Base-by-base conservation (phyloP, 129 eudicot species). In the Silybum marianum region DNA sequence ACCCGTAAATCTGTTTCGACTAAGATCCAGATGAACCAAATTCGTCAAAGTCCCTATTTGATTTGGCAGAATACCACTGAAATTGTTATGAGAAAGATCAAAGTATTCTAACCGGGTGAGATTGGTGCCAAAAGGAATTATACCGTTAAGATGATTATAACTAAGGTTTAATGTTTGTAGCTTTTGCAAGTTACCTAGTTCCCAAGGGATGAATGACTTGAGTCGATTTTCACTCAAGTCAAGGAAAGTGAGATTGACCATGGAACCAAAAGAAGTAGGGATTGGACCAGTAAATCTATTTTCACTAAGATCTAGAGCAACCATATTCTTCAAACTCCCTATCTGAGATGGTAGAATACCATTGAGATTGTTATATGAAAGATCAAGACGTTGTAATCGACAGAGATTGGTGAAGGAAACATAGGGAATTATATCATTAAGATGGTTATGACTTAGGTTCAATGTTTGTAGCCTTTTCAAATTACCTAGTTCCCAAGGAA, bases 61-160 rank as follows among this genome's bases (percentile, higher is more conserved):
- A 78, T 24, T 10, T 73, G 40, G 40, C 8, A 36, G 40, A 36
- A 36, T 36, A 36, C 9, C 40, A 36, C 40, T 36, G 1, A 36
- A 60, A 24, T 25, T 25, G 16, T 81, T 81, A 40, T 30, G 7
- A 23, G 58, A 81, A 25, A 81, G 84, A 13, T 81, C 79, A 14
- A 81, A 73, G 2, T 7, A 0, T 5, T 23, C 24, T 66, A 81
- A 81, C 36, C 16, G 60, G 14, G 84, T 62, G 32, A 81, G 74
- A 66, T 73, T 81, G 16, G 42, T 40, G 46, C 12, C 46, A 40
- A 8, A 40, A 9, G 46, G 12, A 40, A 9, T 9, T 9, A 8
- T 16, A 74, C 66, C 78, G 3, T 28, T 22, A 3, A 22, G 38
- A 44, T 22, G 3, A 9, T 44, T 74, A 39, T 42, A 1, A 13